These are phyloP conservation scores for Globisporangium acanthophoron DNA, from an alignment of 352 stramenopile species.

Conservation along the genomic window DNA sequence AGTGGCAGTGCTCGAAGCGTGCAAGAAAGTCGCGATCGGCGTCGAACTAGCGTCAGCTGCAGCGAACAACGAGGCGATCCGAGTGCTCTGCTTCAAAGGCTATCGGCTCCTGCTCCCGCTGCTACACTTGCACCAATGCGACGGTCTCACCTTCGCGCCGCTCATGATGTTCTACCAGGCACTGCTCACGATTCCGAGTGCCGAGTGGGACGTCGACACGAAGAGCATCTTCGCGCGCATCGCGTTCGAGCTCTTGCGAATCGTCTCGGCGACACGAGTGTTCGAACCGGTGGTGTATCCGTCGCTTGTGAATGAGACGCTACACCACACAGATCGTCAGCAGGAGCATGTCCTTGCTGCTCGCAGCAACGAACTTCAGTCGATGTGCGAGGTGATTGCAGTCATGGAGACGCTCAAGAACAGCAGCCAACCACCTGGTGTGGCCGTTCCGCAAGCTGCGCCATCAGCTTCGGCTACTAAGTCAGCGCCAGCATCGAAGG, in stretches of 20 bases:
- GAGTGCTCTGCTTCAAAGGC: slow-evolving; percentile 53
- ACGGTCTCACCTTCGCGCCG: slow-evolving; percentile 36
- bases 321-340: background rate
- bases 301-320: slow-evolving; percentile 12
- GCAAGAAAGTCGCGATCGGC: slow-evolving; percentile 42
- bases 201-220: slow-evolving; percentile 44
- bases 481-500: background rate
- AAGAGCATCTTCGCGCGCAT: slow-evolving; percentile 42
- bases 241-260: slow-evolving; percentile 55
- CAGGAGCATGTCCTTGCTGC: background rate
- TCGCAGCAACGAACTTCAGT: slow-evolving; percentile 7
- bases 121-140: slow-evolving; percentile 44
- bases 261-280: slow-evolving; percentile 20
- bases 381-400: slow-evolving; percentile 9
- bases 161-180: slow-evolving; percentile 54
- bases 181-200: slow-evolving; percentile 16
- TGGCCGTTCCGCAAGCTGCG: background rate
- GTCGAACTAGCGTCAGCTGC: slow-evolving; percentile 57
- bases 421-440: background rate
- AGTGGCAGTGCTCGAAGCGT: slow-evolving; percentile 36
- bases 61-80: slow-evolving; percentile 44
- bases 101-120: slow-evolving; percentile 63
- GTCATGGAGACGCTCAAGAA: slow-evolving; percentile 2
- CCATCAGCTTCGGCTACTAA: background rate
- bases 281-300: slow-evolving; percentile 18